phyloP scores from a whole-genome alignment of 176 grass and related monocot genomes.

The Rhynchospora tenuis region DNA sequence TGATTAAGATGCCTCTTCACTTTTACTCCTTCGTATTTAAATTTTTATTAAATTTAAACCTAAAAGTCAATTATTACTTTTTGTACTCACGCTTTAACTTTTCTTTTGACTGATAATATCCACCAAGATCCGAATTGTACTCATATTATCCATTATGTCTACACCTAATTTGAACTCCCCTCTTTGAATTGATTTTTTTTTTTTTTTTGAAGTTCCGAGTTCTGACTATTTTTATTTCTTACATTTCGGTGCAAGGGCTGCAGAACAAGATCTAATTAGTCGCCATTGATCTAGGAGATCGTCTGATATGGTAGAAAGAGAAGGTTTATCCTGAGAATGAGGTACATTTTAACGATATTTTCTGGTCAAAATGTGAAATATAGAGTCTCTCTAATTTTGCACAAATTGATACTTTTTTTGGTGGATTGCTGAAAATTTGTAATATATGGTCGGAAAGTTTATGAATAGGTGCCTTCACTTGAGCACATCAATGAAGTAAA shows the following conservation, averaged over 20 bases:
- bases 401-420: background rate
- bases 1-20: background rate
- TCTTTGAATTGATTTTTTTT: background rate
- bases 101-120: too few species aligned
- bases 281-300: constrained; percentile 42
- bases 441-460: background rate
- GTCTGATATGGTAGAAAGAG: constrained; percentile 77
- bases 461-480: constrained; percentile 56
- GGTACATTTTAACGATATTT: constrained; percentile 22
- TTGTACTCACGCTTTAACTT: too few species aligned
- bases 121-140: too few species aligned
- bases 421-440: background rate
- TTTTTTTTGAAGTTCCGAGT: background rate
- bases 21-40: too few species aligned
- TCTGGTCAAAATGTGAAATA: background rate
- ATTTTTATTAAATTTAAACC: background rate
- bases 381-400: background rate
- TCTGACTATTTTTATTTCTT: constrained; percentile 9
- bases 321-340: constrained; percentile 60
- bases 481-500: constrained; percentile 54
- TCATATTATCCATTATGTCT: too few species aligned
- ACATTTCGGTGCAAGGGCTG: constrained; percentile 33
- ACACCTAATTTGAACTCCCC: too few species aligned
- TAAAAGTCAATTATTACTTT: background rate
- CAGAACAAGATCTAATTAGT: constrained; percentile 47